phyloP scores from a whole-genome alignment of 352 stramenopile genomes.

The Pythium guiyangense region DNA sequence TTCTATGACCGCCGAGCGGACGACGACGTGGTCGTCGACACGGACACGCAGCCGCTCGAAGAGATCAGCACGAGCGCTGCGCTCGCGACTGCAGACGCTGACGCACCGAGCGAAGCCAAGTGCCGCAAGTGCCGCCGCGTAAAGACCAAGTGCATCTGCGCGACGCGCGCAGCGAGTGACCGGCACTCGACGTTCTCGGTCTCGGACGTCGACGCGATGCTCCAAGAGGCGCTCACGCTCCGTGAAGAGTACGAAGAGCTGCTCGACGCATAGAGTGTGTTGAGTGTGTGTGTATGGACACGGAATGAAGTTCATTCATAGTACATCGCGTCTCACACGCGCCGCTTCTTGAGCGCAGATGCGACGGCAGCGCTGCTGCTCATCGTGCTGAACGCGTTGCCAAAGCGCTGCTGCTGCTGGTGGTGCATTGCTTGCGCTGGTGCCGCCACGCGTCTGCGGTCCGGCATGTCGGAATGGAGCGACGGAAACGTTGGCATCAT shows the following conservation, averaged over 20 bases:
- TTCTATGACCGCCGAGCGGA: slow-evolving; percentile 67
- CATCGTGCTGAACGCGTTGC: slow-evolving; percentile 6
- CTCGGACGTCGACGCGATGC: slow-evolving; percentile 54
- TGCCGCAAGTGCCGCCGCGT: slow-evolving; percentile 74
- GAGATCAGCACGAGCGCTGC: slow-evolving; percentile 9
- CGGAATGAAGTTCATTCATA: neutral
- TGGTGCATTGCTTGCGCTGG: neutral
- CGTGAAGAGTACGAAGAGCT: slow-evolving; percentile 70
- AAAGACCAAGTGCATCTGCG: slow-evolving; percentile 59
- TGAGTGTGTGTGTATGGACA: neutral
- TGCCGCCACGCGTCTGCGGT: neutral
- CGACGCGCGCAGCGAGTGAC: slow-evolving; percentile 17
- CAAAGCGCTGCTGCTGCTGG: slow-evolving; percentile 11
- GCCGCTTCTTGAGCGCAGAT: slow-evolving; percentile 10
- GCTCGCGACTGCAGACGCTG: neutral
- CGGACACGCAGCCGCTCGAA: slow-evolving; percentile 29
- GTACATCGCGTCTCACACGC: slow-evolving; percentile 2
- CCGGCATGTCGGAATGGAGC: slow-evolving; percentile 37
- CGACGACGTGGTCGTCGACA: slow-evolving; percentile 55
- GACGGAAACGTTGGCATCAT: slow-evolving; percentile 72
- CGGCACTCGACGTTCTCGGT: slow-evolving; percentile 38
- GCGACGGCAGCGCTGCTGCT: neutral
- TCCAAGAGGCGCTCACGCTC: slow-evolving; percentile 63
- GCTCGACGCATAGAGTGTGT: slow-evolving; percentile 24
- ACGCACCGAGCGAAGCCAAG: slow-evolving; percentile 11